Base-by-base conservation (phyloP, 176 grass and related monocot species). In the Aegilops tauschii region DNA sequence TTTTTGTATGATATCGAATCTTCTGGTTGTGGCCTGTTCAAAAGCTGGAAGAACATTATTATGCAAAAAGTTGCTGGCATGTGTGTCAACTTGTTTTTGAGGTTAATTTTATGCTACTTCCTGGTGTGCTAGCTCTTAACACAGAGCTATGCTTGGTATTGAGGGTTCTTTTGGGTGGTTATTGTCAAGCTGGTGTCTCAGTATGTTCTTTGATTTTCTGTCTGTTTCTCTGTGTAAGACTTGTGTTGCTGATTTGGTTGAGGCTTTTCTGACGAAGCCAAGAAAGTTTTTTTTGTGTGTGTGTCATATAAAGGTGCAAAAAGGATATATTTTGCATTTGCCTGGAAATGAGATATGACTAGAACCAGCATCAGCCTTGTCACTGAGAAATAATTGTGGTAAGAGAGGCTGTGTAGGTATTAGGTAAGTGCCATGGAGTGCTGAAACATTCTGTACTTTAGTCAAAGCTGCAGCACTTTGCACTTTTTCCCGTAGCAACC, bases 391-490 rank as follows among this genome's bases (percentile, higher is more conserved):
- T 42, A 5, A 52, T 71, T 83, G 37, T 85, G 35, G 61, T 66
- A 77, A 49, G 78, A 12, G 13, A 76, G 62, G 59, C 6, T 68
- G 11, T 75, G 2, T 74, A 8, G 37, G 37, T 85, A 80, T 83
- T 83, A 72, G 36, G 40, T 45, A 79, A 83, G 32, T 25, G 10
- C 44, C 21, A 61, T 73, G 45, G 45, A 61, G 68, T 87, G 47
- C 10, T 29, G 16, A 66, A 35, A 67, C 31, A 68, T 66, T 73
- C 31, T 83, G 16, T 73, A 79, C 27, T 8, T 54, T 27, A 73
- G 20, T 34, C 25, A 69, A 45, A 39, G 59, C 31, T 40, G 28
- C n/a, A 54, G 32, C 3, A 1, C 16, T 56, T 86, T 50, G 42
- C 27, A 49, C 49, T 49, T 42, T 32, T 85, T 75, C 20, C 21